Evolutionary conservation across 352 stramenopile species (phyloP), one percentile per base, ranked within the genome.

Genomic region (Thraustochytrium sp.): DNA sequence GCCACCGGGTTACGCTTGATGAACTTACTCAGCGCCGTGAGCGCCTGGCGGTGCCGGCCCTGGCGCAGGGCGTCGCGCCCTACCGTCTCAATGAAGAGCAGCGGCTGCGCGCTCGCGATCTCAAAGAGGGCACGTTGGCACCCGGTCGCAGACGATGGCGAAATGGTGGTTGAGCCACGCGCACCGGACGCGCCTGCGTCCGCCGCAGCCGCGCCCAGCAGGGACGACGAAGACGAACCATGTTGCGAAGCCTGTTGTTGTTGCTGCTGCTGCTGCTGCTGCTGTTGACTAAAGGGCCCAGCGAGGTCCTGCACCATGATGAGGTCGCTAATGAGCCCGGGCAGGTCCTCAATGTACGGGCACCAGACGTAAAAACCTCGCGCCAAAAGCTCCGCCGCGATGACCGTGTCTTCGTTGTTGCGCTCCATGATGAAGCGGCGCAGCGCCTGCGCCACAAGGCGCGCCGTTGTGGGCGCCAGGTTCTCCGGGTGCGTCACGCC

Each of bases 1-100:
- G 93, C 87, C 64, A 94, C 53, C 59, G 93, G 94, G 76, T 94
- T 90, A 21, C 89, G 91, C 77, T 93, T 94, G 51, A 95, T 83
- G 37, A 84, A 84, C 23, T 84, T 84, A 44, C 53, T 80, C n/a
- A 80, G 38, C 48, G 68, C 2, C 34, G 26, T 61, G 18, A 80
- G 38, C 23, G 68, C 68, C 23, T 29, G 34, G 11, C 68, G 42
- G 31, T 80, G 68, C 37, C 31, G 18, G 16, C 68, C 44, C 34
- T 42, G 44, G 4, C 53, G 48, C 31, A 80, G n/a, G 3, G 68
- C 68, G n/a, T 80, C 68, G 51, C 42, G 68, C 8, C 68, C 68
- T 21, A 80, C 31, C 18, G 68, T 65, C 44, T 63, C 31, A 26
- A 80, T 80, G 13, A 80, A 72, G 3, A 63, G 23, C 0, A 55